Conservation (phyloP, 345 rosid genomes). For the Anastatica hierochuntica region DNA sequence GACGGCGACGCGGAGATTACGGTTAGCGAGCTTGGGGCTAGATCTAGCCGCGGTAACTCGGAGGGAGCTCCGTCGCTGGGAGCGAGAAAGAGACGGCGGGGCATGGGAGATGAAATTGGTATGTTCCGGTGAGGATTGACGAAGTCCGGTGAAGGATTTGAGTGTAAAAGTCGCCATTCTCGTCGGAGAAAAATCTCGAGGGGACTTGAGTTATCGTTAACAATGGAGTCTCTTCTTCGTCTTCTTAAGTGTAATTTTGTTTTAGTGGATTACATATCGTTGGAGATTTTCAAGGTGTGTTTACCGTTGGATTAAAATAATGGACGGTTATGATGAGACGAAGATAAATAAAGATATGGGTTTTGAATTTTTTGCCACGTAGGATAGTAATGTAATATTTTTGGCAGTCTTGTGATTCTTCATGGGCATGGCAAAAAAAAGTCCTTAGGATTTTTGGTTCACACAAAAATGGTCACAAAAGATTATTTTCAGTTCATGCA, state of each 20-base stretch:
- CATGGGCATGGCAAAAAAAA: too few relatives aligned
- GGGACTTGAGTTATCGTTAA: conserved; percentile 17
- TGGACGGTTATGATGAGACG: conserved; percentile 28
- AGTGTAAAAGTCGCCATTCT: conserved; percentile 50
- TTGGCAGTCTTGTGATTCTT: too few relatives aligned
- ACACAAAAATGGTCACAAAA: too few relatives aligned
- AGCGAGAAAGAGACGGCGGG: conserved; percentile 6
- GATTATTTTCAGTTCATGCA: too few relatives aligned
- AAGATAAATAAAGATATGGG: too few relatives aligned
- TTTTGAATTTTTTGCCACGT: too few relatives aligned
- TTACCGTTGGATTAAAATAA: neutral
- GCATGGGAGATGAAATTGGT: conserved; percentile 25
- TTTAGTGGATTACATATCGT: neutral
- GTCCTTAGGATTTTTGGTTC: too few relatives aligned
- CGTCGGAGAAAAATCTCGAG: neutral
- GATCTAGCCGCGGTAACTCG: conserved; percentile 37
- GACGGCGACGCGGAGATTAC: conserved; percentile 81
- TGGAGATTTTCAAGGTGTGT: neutral
- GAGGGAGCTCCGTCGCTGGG: conserved; percentile 21
- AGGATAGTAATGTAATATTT: too few relatives aligned
- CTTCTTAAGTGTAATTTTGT: neutral
- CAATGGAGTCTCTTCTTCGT: conserved; percentile 5
- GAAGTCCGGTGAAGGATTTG: conserved; percentile 77
- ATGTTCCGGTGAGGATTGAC: conserved; percentile 35
- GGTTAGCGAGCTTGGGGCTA: conserved; percentile 52